A percentile compares a stretch with the other conserved stretches of the same genome.
phyloP scores from a whole-genome alignment of 139 green algal genomes.

The Pseudopediastrum boryanum region DNA sequence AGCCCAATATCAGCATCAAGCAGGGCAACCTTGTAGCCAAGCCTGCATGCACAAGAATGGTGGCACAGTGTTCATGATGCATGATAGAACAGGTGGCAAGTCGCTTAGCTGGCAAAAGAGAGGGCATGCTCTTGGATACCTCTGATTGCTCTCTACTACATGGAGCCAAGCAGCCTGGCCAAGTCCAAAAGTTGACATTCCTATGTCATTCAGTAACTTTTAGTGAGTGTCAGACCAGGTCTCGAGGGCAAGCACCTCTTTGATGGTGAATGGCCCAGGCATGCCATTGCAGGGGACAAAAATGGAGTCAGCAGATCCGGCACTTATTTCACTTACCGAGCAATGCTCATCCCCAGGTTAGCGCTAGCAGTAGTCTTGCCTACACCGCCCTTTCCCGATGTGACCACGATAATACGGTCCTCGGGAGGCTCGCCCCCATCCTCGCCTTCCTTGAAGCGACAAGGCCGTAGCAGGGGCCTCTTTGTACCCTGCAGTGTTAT shows the following conservation, averaged over 20 bases:
- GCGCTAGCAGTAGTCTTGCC: conserved; percentile 90
- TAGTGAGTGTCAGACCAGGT: not conserved
- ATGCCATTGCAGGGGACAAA: no score
- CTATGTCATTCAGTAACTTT: not conserved
- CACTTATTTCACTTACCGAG: no score
- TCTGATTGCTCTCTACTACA: no score
- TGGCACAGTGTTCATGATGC: not conserved
- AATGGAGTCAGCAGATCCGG: no score
- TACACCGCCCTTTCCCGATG: conserved; percentile 87
- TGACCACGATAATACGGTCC: conserved; percentile 76
- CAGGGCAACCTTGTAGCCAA: conserved; percentile 87
- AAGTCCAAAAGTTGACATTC: no score
- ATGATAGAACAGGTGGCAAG: no score
- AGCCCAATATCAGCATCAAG: conserved; percentile 90
- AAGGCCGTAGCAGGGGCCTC: conserved; percentile 4
- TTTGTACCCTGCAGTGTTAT: no score
- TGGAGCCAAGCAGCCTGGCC: no score
- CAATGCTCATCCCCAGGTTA: conserved; percentile 92
- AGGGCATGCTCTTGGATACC: no score
- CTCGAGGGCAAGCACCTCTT: no score
- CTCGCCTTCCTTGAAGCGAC: conserved; percentile 29
- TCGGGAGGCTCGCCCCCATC: conserved; percentile 33
- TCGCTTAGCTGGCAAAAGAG: no score
- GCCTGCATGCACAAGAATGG: conserved; percentile 12
- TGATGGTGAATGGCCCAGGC: no score